Percentiles rank a stretch among this genome's conserved stretches.
These are phyloP conservation scores for Citrullus amarus DNA, from an alignment of 306 rosid species.

Conservation along the genomic window DNA sequence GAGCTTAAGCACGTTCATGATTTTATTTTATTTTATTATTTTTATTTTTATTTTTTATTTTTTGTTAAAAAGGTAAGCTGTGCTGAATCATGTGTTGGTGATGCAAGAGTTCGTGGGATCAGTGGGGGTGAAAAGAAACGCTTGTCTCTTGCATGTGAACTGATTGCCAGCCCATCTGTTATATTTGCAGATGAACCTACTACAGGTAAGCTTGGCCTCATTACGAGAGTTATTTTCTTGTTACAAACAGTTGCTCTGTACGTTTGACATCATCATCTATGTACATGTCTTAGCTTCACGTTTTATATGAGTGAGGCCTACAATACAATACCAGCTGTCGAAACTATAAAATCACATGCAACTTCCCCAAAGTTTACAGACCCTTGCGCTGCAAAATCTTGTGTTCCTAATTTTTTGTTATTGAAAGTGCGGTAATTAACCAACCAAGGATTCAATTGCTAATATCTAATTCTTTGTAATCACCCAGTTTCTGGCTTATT, in stretches of 20 bases:
- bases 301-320: not conserved
- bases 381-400: not conserved
- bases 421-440: not conserved
- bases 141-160: constrained; percentile 77
- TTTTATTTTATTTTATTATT: too few relatives aligned
- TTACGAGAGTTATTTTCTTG: not conserved
- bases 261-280: not conserved
- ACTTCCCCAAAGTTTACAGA: not conserved
- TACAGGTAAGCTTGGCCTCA: constrained; percentile 40
- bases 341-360: not conserved
- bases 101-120: constrained; percentile 78
- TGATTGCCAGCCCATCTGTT: constrained; percentile 87
- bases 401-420: not conserved
- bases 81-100: constrained; percentile 85
- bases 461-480: not conserved
- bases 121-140: constrained; percentile 97
- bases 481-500: not conserved
- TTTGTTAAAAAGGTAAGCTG: constrained; percentile 59
- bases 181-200: constrained; percentile 96
- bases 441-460: not conserved
- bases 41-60: constrained; percentile 6
- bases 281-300: not conserved
- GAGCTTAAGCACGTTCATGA: not conserved
- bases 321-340: not conserved
- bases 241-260: not conserved